Base-by-base conservation (phyloP, 1,284 basidiomycete species). In the Moesziomyces sp. region DNA sequence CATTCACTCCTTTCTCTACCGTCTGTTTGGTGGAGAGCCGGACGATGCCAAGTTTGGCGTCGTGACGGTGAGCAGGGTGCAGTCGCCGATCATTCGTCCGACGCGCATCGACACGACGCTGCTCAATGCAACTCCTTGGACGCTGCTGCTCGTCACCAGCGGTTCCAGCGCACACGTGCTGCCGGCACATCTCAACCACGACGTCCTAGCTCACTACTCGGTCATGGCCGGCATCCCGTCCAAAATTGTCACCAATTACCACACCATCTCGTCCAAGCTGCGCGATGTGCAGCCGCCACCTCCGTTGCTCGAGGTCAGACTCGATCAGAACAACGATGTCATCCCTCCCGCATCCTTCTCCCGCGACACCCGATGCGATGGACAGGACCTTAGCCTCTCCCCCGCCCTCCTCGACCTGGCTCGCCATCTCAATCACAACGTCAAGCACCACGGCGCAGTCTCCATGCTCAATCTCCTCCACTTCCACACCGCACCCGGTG, bases 401-500 rank as follows among this genome's bases (percentile, higher is more conserved):
- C 58, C 64, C 18, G 63, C 61, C 0, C 62, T 77, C 3, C 62
- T 75, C 10, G 30, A 35, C 5, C 46, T 77, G 6, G 72, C 67
- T 5, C 58, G 58, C n/a, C 48, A 45, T 14, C 47, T 77, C 21
- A 68, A 68, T 18, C 48, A 52, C 34, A 28, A 46, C 8, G 60
- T 50, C 8, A 35, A 53, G 5, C 48, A 65, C 45, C 35, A 63
- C 14, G 61, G 64, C 1, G 57, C 72, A 7, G 71, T 77, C 7
- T 67, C 63, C 3, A 77, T 77, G 75, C 63, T 77, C 52, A 77
- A 77, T 48, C 46, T 77, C 40, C 55, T 77, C 3, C 67, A 71
- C 23, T 77, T 77, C 50, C 54, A 62, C 40, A 54, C 60, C 8
- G 48, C 51, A 14, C 21, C 28, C 0, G 54, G 52, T 0, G 67